These are phyloP conservation scores for Clavispora carvajalis DNA, from an alignment of 805 yeast genomes.

Conservation along the genomic window DNA sequence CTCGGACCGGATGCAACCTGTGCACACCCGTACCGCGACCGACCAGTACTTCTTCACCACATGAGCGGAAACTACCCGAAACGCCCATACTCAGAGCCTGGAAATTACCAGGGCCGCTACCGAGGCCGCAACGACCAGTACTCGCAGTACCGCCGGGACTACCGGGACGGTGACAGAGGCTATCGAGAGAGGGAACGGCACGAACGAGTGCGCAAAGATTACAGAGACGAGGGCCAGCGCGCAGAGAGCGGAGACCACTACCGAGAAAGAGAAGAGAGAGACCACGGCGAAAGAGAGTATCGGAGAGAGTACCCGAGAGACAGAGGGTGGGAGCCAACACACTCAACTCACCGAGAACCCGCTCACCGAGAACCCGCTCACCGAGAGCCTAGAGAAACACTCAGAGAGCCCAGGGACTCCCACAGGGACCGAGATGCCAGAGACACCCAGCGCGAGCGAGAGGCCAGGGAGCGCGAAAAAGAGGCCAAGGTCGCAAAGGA, in stretches of 20 bases:
- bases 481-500: neutral
- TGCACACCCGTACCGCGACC: neutral
- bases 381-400: neutral
- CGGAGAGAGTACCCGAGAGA: conserved; percentile 1
- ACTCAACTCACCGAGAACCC: too few species aligned
- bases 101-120: neutral
- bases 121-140: conserved; percentile 2
- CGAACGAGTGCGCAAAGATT: conserved; percentile 16
- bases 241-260: conserved; percentile 1
- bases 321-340: too few species aligned
- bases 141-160: conserved; percentile 6
- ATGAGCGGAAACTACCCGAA: conserved; percentile 3
- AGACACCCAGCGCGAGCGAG: neutral
- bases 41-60: neutral
- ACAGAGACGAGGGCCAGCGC: conserved; percentile 9
- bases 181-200: conserved; percentile 15
- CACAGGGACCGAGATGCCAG: neutral
- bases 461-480: neutral
- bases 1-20: too few species aligned
- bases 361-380: too few species aligned
- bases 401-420: conserved; percentile 1
- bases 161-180: conserved; percentile 1
- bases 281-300: neutral
- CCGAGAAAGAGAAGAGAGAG: neutral
- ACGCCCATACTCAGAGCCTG: neutral